phyloP scores from a whole-genome alignment of 257 asterid species.

The Jasminum sambac region DNA sequence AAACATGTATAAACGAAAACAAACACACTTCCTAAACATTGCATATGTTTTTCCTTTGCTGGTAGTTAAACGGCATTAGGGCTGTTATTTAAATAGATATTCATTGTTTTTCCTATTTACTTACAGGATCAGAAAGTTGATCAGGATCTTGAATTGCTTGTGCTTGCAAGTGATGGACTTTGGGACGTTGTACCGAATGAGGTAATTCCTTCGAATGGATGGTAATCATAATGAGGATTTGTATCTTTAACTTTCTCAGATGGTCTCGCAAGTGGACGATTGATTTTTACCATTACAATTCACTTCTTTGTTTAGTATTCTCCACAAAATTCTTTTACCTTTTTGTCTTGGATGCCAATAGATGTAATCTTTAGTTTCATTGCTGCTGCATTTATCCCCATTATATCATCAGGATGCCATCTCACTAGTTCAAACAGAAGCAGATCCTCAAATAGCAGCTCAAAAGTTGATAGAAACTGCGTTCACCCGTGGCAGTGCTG shows the following conservation, averaged over 20 bases:
- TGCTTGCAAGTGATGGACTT: conserved; percentile 94
- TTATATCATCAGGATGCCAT: conserved; percentile 70
- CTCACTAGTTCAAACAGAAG: conserved; percentile 71
- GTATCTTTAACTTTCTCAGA: not conserved
- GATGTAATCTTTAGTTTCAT: not conserved
- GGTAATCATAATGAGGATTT: too few species aligned
- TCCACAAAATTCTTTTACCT: not conserved
- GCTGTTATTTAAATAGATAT: not conserved
- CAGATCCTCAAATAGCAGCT: conserved; percentile 84
- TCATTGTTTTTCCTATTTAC: not conserved
- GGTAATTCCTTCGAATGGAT: conserved; percentile 38
- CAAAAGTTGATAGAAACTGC: conserved; percentile 91
- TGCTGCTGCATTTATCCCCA: conserved; percentile 1
- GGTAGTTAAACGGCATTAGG: not conserved
- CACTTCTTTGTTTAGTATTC: not conserved
- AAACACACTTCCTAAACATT: too few species aligned
- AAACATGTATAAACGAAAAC: too few species aligned
- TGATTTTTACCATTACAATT: not conserved
- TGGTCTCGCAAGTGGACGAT: not conserved
- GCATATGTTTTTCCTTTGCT: not conserved
- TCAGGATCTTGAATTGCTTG: conserved; percentile 78
- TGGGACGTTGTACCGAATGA: conserved; percentile 98
- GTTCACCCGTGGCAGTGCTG: conserved; percentile 90
- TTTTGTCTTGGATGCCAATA: not conserved
- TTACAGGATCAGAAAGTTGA: conserved; percentile 79